Evolutionary conservation across 495 filamentous ascomycete species (phyloP).

Genomic region (Penicillium lagena): DNA sequence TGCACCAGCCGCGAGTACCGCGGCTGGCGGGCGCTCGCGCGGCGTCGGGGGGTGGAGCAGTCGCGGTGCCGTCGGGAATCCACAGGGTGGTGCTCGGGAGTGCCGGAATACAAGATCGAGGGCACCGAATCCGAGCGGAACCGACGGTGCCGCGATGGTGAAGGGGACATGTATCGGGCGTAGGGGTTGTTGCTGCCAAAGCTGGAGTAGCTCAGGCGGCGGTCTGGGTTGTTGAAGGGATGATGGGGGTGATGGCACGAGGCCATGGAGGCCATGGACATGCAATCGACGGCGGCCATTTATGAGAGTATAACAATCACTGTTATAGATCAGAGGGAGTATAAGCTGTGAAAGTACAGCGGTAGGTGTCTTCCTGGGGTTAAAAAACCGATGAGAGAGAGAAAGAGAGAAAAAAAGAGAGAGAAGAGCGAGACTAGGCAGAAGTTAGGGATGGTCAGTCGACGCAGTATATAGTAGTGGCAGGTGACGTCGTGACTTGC

Average conservation of each 20-base stretch:
- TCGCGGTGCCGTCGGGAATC: conserved; percentile 22
- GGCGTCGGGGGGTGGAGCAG: conserved; percentile 8
- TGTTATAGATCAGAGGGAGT: conserved; percentile 5
- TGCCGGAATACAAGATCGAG: conserved; percentile 20
- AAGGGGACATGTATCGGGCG: conserved; percentile 25
- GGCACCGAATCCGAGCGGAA: conserved; percentile 27
- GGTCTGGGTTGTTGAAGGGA: conserved; percentile 12
- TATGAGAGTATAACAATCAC: conserved; percentile 2
- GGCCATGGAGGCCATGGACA: conserved; percentile 18
- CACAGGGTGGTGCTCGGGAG: conserved; percentile 25
- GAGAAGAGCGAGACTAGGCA: conserved; percentile 1
- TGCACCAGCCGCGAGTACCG: conserved; percentile 58
- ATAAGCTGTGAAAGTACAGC: neutral
- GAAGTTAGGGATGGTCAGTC: neutral
- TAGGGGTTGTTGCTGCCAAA: conserved; percentile 34
- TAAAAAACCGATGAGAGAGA: neutral
- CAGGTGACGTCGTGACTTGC: conserved; percentile 36
- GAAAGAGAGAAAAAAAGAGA: conserved; percentile 3
- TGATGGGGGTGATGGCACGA: conserved; percentile 21
- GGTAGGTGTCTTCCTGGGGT: too few relatives aligned
- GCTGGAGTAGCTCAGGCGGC: conserved; percentile 5
- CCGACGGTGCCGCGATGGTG: conserved; percentile 15
- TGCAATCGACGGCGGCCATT: conserved; percentile 18
- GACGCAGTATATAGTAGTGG: neutral
- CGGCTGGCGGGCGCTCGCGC: conserved; percentile 27